Evolutionary conservation across 78 protist species (phyloP).

Genomic region (Tieghemostelium lacteum): DNA sequence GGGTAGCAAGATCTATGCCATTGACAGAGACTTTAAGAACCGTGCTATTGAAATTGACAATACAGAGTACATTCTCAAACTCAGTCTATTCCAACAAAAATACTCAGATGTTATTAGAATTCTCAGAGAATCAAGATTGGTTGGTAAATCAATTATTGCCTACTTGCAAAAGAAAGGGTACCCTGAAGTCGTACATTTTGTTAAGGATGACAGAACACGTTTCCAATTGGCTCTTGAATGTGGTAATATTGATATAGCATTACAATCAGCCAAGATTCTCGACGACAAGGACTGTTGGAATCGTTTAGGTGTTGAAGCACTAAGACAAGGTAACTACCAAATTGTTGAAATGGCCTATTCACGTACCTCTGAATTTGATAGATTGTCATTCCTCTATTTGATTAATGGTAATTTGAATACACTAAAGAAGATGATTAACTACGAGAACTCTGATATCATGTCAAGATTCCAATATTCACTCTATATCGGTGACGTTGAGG

Average conservation of each 20-base stretch:
- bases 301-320: conserved; percentile 92
- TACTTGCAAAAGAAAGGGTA: conserved; percentile 94
- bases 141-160: conserved; percentile 95
- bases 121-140: conserved; percentile 76
- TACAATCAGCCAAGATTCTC: conserved; percentile 88
- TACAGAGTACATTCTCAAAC: conserved; percentile 95
- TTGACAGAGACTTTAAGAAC: conserved; percentile 93
- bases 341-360: conserved; percentile 95
- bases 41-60: conserved; percentile 88
- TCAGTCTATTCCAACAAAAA: conserved; percentile 83
- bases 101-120: conserved; percentile 90
- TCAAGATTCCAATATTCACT: conserved; percentile 93
- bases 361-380: conserved; percentile 90
- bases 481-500: conserved; percentile 94
- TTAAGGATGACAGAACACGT: conserved; percentile 93
- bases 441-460: conserved; percentile 88
- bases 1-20: conserved; percentile 82
- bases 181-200: conserved; percentile 93
- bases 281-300: conserved; percentile 94
- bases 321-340: conserved; percentile 95
- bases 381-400: conserved; percentile 95
- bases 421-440: conserved; percentile 92
- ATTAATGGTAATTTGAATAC: conserved; percentile 96
- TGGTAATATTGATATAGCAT: conserved; percentile 96
- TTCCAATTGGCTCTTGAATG: conserved; percentile 98